Evolutionary conservation across 768 basidiomycete genomes (phyloP), one percentile per base, ranked within the genome.

Genomic region (Leucocoprinus birnbaumii): DNA sequence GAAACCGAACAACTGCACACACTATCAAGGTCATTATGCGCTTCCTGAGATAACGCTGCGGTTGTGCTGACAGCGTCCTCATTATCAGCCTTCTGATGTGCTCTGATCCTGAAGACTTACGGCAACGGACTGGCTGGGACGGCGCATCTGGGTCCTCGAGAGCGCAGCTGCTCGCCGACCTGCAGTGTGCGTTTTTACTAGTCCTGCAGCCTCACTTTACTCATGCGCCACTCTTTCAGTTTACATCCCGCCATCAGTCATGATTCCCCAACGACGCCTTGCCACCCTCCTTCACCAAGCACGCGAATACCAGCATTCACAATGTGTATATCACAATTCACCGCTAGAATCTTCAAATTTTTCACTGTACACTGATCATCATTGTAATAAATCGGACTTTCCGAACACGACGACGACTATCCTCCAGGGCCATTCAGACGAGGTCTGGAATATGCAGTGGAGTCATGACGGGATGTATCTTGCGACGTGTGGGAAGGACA

Each of bases 371-470:
- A 78, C 80, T 46, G 94, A 99, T 68, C 93, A 96, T 65, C 73
- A 80, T 50, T 97, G 95, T 71, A 82, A 85, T 58, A 80, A 86
- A 64, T 80, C 82, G 24, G 80, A 80, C 38, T 98, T 99, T 72
- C 97, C 97, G 6, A 80, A 83, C 43, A 75, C 87, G 22, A 94
- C 91, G 11, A 94, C 92, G 2, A 87, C 89, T 22, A 86, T 94
- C 49, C 73, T 98, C 56, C 82, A 86, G 43, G 91, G 87, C 26
- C 96, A 98, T 69, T 80, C 77, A 10, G 92, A 98, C 65, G 94
- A 99, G 67, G 94, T 99, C 41, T 98, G 96, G 95, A 86, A 89
- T 65, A 70, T 98, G 56, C 89, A 88, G 66, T 99, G 95, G 95
- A 96, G 94, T 69, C 91, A 91, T 62, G 86, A 87, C 66, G 97